Evolutionary conservation across 2,329 filamentous ascomycete genomes (phyloP).

Genomic region (Capronia coronata): DNA sequence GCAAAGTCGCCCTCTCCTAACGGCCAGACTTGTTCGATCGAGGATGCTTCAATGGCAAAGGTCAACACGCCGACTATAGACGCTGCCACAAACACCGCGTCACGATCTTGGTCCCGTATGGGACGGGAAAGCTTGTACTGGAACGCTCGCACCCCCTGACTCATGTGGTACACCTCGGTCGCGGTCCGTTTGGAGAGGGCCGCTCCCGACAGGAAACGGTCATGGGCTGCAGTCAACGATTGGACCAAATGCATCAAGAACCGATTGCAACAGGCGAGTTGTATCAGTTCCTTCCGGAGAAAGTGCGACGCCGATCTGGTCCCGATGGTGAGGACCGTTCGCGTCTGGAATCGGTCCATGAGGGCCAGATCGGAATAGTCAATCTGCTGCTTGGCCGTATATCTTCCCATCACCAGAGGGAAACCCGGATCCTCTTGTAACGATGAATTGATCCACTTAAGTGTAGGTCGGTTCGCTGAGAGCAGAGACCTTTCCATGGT

Average conservation of each 20-base stretch:
- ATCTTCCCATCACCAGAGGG: background rate
- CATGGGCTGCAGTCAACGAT: conserved; percentile 49
- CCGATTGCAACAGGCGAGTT: conserved; percentile 32
- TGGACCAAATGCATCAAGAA: conserved; percentile 53
- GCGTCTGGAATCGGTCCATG: conserved; percentile 17
- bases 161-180: conserved; percentile 43
- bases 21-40: conserved; percentile 51
- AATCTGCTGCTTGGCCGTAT: conserved; percentile 2
- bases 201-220: conserved; percentile 37
- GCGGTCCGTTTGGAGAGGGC: conserved; percentile 24
- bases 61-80: conserved; percentile 38
- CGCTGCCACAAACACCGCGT: conserved; percentile 28
- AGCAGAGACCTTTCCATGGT: conserved; percentile 5
- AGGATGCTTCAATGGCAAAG: conserved; percentile 36
- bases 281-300: conserved; percentile 15
- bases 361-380: conserved; percentile 10
- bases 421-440: background rate
- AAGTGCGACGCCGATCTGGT: conserved; percentile 5
- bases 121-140: conserved; percentile 14
- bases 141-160: conserved; percentile 30
- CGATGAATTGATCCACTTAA: conserved; percentile 7
- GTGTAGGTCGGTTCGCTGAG: background rate
- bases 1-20: conserved; percentile 48
- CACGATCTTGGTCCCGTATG: conserved; percentile 11
- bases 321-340: conserved; percentile 22